Evolutionary conservation across 495 filamentous ascomycete genomes (phyloP).

Genomic region (Lindgomyces ingoldianus): DNA sequence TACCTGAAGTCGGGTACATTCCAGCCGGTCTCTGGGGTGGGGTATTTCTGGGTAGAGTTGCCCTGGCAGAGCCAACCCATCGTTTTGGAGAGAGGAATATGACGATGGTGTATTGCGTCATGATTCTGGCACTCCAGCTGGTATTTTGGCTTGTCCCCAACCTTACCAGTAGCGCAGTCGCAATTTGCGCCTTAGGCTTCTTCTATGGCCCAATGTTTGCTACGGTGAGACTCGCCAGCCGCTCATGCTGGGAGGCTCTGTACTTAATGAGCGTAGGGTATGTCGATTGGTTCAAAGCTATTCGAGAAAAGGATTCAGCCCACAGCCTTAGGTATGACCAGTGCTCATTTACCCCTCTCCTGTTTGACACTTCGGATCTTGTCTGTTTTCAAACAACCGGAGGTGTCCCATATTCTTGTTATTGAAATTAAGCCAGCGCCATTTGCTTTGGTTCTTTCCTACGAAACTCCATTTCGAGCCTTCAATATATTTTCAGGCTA

Average conservation of each 20-base stretch:
- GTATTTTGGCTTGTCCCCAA: conserved; percentile 56
- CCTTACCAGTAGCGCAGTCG: conserved; percentile 19
- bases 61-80: conserved; percentile 58
- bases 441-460: no score
- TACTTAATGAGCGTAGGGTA: conserved; percentile 10
- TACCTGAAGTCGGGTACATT: conserved; percentile 39
- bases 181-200: conserved; percentile 25
- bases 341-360: no score
- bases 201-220: conserved; percentile 35
- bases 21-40: conserved; percentile 29
- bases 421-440: neutral
- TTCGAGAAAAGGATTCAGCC: conserved; percentile 16
- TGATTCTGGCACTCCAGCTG: conserved; percentile 58
- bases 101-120: conserved; percentile 54
- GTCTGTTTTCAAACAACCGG: no score
- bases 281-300: conserved; percentile 31
- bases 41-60: conserved; percentile 47
- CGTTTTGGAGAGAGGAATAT: conserved; percentile 55
- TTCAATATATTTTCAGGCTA: neutral
- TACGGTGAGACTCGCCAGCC: conserved; percentile 20
- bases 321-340: conserved; percentile 24
- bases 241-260: neutral
- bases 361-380: no score
- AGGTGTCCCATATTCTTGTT: neutral
- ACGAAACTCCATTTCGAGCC: no score